Evolutionary conservation across 2,329 filamentous ascomycete species (phyloP).

Genomic region (Fusarium guadeloupense): DNA sequence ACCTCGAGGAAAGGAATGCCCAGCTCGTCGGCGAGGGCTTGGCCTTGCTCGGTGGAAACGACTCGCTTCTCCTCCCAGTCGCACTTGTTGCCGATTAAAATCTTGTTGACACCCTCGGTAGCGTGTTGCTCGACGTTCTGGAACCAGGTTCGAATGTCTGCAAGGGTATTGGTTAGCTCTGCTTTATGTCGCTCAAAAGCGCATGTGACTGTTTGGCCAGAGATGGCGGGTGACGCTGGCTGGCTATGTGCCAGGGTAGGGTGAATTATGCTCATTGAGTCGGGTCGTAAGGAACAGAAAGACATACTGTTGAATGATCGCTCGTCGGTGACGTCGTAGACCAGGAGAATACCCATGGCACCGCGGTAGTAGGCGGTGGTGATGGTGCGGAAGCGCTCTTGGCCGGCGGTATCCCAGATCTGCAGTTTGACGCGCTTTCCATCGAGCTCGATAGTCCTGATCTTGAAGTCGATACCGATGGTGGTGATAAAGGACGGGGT

Average conservation of each 20-base stretch:
- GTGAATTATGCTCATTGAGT: neutral
- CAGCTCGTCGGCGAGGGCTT: slow-evolving; percentile 92
- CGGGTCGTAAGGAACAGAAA: neutral
- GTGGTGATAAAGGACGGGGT: slow-evolving; percentile 98
- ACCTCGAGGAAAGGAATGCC: slow-evolving; percentile 99
- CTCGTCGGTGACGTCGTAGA: slow-evolving; percentile 98
- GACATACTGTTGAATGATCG: slow-evolving; percentile 89
- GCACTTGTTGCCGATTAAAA: slow-evolving; percentile 99
- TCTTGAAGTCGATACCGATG: slow-evolving; percentile 99
- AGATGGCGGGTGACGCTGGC: neutral
- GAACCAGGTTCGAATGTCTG: slow-evolving; percentile 99
- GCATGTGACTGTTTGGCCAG: slow-evolving; percentile 7
- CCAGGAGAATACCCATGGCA: slow-evolving; percentile 96
- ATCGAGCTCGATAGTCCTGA: slow-evolving; percentile 97
- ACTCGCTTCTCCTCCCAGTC: slow-evolving; percentile 99
- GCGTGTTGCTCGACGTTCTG: slow-evolving; percentile 98
- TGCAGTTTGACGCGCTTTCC: slow-evolving; percentile 99
- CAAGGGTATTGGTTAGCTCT: slow-evolving; percentile 22
- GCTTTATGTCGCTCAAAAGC: slow-evolving; percentile 8
- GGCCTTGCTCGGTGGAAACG: slow-evolving; percentile 90
- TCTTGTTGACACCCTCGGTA: slow-evolving; percentile 99
- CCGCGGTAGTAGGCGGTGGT: slow-evolving; percentile 98
- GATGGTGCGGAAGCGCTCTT: slow-evolving; percentile 98
- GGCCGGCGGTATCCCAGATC: slow-evolving; percentile 99
- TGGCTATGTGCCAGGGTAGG: neutral